Conservation (phyloP, 2,329 filamentous ascomycete species). For the Talaromyces funiculosus region DNA sequence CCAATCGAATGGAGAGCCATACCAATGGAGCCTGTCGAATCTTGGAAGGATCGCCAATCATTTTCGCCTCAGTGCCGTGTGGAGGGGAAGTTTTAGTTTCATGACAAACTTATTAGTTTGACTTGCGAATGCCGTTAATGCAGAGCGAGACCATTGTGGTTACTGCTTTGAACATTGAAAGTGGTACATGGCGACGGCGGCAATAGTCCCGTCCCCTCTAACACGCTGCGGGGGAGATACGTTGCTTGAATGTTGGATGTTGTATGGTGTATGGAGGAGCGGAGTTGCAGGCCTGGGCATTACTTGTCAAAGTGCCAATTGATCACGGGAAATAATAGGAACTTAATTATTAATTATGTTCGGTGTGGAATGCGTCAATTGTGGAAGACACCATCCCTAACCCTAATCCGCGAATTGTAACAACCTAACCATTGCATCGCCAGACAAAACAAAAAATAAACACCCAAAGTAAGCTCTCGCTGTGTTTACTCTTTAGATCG, state of each 20-base stretch:
- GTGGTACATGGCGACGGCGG: conserved; percentile 6
- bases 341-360: not conserved
- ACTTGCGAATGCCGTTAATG: not conserved
- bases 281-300: not conserved
- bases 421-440: not conserved
- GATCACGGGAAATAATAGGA: not conserved
- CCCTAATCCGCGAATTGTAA: not conserved
- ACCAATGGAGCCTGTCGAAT: not conserved
- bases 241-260: not conserved
- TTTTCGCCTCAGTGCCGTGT: not conserved
- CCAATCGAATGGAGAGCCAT: not conserved
- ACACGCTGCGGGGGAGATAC: conserved; percentile 23
- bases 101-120: not conserved
- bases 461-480: conserved; percentile 14
- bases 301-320: not conserved
- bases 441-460: not conserved
- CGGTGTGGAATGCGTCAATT: not conserved
- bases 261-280: not conserved
- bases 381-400: not conserved
- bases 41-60: not conserved
- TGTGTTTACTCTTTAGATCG: not conserved
- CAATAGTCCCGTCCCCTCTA: conserved; percentile 19
- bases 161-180: not conserved
- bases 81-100: not conserved
- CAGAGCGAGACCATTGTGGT: not conserved